phyloP scores from a whole-genome alignment of 163 green algal genomes.

The Scenedesmus sp. region DNA sequence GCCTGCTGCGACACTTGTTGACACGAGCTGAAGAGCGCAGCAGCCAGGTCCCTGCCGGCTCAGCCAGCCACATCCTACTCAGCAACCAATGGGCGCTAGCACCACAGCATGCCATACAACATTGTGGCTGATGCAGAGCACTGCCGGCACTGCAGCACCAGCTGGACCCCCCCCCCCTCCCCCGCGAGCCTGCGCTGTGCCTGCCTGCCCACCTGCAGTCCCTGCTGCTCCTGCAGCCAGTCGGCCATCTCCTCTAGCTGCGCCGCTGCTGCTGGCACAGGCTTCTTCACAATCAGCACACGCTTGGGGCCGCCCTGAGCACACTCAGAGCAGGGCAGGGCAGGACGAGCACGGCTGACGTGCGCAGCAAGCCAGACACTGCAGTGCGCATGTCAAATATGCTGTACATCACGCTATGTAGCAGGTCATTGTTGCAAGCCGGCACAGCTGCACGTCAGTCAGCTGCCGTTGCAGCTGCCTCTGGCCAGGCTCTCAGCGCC shows the following conservation, averaged over 20 bases:
- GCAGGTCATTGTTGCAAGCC: background rate
- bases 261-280: slow-evolving; percentile 64
- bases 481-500: background rate
- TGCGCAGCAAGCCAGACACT: background rate
- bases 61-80: too few relatives aligned
- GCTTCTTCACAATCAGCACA: slow-evolving; percentile 90
- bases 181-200: background rate
- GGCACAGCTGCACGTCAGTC: background rate
- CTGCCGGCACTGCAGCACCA: background rate
- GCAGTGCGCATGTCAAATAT: background rate
- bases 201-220: slow-evolving; percentile 16
- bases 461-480: slow-evolving; percentile 28
- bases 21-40: background rate
- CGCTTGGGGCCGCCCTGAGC: background rate
- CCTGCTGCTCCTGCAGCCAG: slow-evolving; percentile 70
- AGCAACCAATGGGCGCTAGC: background rate
- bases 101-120: background rate
- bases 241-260: slow-evolving; percentile 78
- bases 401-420: background rate
- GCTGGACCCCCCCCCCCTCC: background rate
- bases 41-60: background rate
- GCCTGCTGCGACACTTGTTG: background rate
- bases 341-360: background rate
- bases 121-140: background rate
- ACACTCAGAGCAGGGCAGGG: background rate